These are phyloP conservation scores for Periconia macrospinosa DNA, from an alignment of 2,329 filamentous ascomycete genomes.

Conservation along the genomic window DNA sequence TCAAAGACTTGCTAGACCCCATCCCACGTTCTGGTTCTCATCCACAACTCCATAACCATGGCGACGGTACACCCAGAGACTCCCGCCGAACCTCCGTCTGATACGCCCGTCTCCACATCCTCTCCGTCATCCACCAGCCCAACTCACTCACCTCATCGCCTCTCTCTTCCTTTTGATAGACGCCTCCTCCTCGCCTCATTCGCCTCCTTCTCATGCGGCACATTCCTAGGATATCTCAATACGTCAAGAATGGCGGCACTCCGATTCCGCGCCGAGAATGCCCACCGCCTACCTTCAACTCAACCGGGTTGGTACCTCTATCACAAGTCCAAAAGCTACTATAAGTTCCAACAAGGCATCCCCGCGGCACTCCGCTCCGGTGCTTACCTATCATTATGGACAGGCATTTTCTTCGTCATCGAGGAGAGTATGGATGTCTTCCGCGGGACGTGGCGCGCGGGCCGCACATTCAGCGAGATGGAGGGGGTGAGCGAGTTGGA, in stretches of 20 bases:
- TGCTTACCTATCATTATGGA: conserved; percentile 69
- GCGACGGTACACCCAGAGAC: conserved; percentile 3
- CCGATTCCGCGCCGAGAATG: conserved; percentile 92
- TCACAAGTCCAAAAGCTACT: conserved; percentile 97
- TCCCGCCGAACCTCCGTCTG: not conserved
- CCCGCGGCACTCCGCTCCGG: conserved; percentile 79
- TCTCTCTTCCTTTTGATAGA: conserved; percentile 65
- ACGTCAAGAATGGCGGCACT: conserved; percentile 75
- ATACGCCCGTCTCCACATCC: not conserved
- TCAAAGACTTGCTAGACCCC: not conserved
- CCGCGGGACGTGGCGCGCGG: conserved; percentile 47
- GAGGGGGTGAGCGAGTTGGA: conserved; percentile 40
- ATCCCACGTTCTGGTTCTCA: not conserved
- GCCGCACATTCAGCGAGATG: conserved; percentile 43
- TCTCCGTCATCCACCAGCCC: conserved; percentile 8
- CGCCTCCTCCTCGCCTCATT: conserved; percentile 68
- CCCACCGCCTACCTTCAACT: conserved; percentile 83
- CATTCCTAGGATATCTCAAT: conserved; percentile 53
- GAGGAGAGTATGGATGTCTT: conserved; percentile 84
- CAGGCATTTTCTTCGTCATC: conserved; percentile 73
- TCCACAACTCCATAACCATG: conserved; percentile 1
- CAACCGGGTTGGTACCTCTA: conserved; percentile 96
- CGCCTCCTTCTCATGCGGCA: conserved; percentile 69
- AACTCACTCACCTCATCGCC: conserved; percentile 37
- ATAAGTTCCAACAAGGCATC: conserved; percentile 74